Conservation (phyloP, 495 filamentous ascomycete species). For the Penicillium bialowiezense region DNA sequence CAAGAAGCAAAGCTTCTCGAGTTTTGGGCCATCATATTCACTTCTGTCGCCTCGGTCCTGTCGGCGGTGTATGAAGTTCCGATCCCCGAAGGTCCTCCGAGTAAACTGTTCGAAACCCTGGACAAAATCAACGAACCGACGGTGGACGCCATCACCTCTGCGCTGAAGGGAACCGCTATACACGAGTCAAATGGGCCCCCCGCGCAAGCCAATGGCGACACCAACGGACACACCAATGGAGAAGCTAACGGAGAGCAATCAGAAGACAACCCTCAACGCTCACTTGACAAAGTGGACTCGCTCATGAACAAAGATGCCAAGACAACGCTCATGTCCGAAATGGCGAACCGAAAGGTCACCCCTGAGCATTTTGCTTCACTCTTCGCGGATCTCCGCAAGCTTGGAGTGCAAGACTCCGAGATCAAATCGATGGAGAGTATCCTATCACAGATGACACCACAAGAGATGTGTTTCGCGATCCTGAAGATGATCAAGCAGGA, state of each 20-base stretch:
- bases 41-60: conserved; percentile 12
- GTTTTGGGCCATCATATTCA: conserved; percentile 19
- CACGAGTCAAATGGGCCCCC: not conserved
- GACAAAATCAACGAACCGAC: conserved; percentile 18
- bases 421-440: conserved; percentile 22
- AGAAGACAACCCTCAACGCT: conserved; percentile 9
- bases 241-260: not conserved
- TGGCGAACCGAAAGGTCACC: conserved; percentile 15
- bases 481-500: conserved; percentile 30
- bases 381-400: conserved; percentile 16
- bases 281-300: conserved; percentile 18
- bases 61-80: conserved; percentile 17
- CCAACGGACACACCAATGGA: not conserved
- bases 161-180: conserved; percentile 9
- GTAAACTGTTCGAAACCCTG: conserved; percentile 15
- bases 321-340: conserved; percentile 10
- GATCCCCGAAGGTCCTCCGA: conserved; percentile 10
- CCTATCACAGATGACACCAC: conserved; percentile 18
- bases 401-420: conserved; percentile 19
- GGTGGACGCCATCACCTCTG: conserved; percentile 17
- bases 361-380: conserved; percentile 13
- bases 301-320: conserved; percentile 15
- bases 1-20: conserved; percentile 19
- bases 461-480: conserved; percentile 25
- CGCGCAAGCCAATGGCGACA: not conserved